Evolutionary conservation across 1,139 yeast genomes (phyloP), one percentile per base, ranked within the genome.

Genomic region (Debaryomycetaceae sp.): DNA sequence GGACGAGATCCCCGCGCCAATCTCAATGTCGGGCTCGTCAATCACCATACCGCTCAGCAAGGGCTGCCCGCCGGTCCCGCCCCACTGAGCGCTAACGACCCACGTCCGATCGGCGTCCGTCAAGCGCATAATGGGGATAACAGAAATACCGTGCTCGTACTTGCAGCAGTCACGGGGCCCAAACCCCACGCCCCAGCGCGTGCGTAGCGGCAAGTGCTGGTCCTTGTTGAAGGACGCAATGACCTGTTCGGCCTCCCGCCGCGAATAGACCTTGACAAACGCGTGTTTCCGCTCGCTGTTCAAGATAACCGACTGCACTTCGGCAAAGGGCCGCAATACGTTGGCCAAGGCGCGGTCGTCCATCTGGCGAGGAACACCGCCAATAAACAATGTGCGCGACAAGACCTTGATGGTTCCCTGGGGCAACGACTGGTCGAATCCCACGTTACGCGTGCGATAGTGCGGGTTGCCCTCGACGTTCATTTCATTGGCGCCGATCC

Each of bases 131-230:
- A 90, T 61, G 18, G 97, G 96, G 37, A 90, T 83, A 16, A 86
- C 72, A 32, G 95, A 80, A 26, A 79, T 68, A 37, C 98, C 98
- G 35, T 79, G 78, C 49, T 80, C 90, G 53, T 90, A 90, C 54
- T 90, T 92, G 53, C 95, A 85, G 60, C 97, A 87, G 51, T 90
- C 97, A 62, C 98, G 76, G 30, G 98, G 98, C 4, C 98, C 98
- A 49, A 83, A 90, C 2, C 98, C 98, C 39, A 90, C 97, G 41
- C 97, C 98, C 98, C 98, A 90, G 49, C 96, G 72, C 7, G 93
- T 83, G 58, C 90, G 82, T 49, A 74, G 71, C 29, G 68, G 77
- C 41, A 61, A 69, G 10, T 47, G 62, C 35, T 62, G 59, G 37
- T 63, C 70, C 41, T 62, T 62, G 45, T 62, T 63, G 67, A 77